Evolutionary conservation across 73 alveolate species (phyloP).

Genomic region (Tetrahymena elliotti): DNA sequence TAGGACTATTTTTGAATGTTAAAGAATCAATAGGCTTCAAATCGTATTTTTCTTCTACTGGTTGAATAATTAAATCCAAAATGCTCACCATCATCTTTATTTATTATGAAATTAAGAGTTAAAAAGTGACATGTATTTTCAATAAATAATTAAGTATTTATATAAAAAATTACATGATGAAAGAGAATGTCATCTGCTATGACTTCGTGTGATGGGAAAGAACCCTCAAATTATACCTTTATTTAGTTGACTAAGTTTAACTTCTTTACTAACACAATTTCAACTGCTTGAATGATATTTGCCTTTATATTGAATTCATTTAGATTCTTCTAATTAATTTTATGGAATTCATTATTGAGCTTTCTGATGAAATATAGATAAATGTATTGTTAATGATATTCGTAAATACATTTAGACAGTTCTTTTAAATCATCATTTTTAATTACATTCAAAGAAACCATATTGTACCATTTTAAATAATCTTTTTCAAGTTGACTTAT

Average conservation of each 20-base stretch:
- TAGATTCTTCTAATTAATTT: neutral
- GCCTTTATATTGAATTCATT: neutral
- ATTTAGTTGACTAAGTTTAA: neutral
- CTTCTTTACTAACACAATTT: neutral
- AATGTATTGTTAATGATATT: neutral
- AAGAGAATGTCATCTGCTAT: neutral
- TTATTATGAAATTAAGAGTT: neutral
- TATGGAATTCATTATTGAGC: neutral
- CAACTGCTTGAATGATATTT: neutral
- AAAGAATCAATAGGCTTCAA: neutral
- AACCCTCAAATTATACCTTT: neutral
- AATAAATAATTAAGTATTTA: no score
- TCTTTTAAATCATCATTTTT: neutral
- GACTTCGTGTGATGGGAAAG: neutral
- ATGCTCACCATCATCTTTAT: neutral
- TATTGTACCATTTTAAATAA: neutral
- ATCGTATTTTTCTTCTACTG: neutral
- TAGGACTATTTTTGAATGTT: neutral
- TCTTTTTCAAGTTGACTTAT: neutral
- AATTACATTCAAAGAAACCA: neutral
- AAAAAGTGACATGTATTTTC: no score
- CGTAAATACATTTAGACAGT: neutral
- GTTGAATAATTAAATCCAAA: neutral
- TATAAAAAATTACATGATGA: neutral
- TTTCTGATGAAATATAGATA: neutral